Conservation (phyloP, 2,329 filamentous ascomycete genomes). For the Lachnellula hyalina region DNA sequence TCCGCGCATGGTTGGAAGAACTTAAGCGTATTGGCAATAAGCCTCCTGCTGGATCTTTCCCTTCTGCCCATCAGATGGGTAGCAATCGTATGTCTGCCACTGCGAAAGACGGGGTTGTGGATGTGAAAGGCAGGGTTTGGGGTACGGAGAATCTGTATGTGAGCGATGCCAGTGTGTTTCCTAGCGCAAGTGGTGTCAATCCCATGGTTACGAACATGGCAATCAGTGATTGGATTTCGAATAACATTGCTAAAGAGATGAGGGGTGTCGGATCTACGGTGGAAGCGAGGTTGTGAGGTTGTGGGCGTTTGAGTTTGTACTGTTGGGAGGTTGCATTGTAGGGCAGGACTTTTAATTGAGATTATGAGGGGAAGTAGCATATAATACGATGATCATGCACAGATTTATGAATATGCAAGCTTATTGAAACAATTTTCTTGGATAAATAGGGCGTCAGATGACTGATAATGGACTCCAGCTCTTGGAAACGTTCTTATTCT, state of each 20-base stretch:
- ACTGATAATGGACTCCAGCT: too few relatives aligned
- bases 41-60: conserved; percentile 49
- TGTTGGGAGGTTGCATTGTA: too few relatives aligned
- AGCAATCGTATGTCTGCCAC: conserved; percentile 62
- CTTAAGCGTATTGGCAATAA: conserved; percentile 45
- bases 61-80: conserved; percentile 79
- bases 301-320: not conserved
- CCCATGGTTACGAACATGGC: conserved; percentile 78
- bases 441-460: too few relatives aligned
- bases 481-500: too few relatives aligned
- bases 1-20: conserved; percentile 55
- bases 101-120: conserved; percentile 50
- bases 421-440: too few relatives aligned
- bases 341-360: too few relatives aligned
- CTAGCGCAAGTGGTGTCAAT: conserved; percentile 72
- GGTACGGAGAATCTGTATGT: conserved; percentile 61
- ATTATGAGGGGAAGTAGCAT: too few relatives aligned
- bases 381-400: too few relatives aligned
- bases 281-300: conserved; percentile 10
- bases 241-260: conserved; percentile 48
- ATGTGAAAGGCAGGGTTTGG: conserved; percentile 57
- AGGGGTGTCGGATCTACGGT: conserved; percentile 4
- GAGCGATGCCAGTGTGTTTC: conserved; percentile 71
- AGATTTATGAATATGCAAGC: too few relatives aligned
- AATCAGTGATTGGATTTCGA: conserved; percentile 60